Conservation (phyloP, 1,284 basidiomycete genomes). For the Fereydounia khargensis region DNA sequence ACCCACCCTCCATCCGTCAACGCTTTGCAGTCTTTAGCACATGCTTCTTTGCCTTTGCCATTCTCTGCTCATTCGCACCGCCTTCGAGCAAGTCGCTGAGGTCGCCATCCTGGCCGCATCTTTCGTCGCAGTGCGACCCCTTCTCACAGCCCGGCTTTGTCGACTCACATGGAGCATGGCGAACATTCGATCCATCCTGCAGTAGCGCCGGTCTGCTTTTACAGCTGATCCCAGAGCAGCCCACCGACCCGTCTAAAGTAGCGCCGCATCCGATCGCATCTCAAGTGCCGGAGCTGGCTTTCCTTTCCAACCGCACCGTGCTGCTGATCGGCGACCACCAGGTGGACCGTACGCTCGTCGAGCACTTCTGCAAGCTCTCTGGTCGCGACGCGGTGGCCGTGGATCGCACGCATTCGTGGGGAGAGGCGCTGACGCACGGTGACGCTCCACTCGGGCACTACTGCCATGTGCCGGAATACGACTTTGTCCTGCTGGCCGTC, state of each 20-base stretch:
- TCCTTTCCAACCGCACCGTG: slow-evolving; percentile 57
- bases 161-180: slow-evolving; percentile 29
- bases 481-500: slow-evolving; percentile 57
- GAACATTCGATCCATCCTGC: slow-evolving; percentile 38
- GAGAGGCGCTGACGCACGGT: slow-evolving; percentile 30
- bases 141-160: slow-evolving; percentile 41
- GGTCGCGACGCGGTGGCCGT: slow-evolving; percentile 52
- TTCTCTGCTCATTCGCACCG: slow-evolving; percentile 15
- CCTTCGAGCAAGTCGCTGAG: not conserved
- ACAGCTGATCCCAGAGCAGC: slow-evolving; percentile 16
- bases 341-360: slow-evolving; percentile 57
- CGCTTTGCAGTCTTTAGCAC: slow-evolving; percentile 18
- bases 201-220: no score
- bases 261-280: slow-evolving; percentile 21
- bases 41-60: slow-evolving; percentile 12
- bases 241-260: slow-evolving; percentile 21
- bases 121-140: slow-evolving; percentile 23
- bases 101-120: not conserved
- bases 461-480: slow-evolving; percentile 57
- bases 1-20: no score
- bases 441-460: slow-evolving; percentile 57
- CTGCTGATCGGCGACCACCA: slow-evolving; percentile 58
- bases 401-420: slow-evolving; percentile 52
- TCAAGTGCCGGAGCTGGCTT: no score
- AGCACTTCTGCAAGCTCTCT: slow-evolving; percentile 57